Evolutionary conservation across 2,329 filamentous ascomycete species (phyloP).

Genomic region (Colletotrichum scovillei): DNA sequence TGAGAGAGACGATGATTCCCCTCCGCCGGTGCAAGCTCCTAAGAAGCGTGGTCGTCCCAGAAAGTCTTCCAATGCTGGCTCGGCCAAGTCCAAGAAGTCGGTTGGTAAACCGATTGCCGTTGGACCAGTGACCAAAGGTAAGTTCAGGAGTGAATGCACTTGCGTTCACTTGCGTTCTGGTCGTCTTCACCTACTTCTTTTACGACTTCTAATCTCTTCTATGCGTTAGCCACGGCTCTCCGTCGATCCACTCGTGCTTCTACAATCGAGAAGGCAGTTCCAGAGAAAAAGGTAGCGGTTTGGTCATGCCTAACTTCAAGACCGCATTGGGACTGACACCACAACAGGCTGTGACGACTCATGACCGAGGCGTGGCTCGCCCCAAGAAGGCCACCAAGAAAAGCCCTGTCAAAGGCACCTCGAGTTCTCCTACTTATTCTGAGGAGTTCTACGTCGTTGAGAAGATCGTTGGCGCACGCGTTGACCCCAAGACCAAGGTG

Average conservation of each 20-base stretch:
- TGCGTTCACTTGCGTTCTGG: background rate
- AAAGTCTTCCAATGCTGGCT: background rate
- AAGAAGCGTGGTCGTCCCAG: background rate
- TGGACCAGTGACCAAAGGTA: background rate
- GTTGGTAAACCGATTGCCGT: background rate
- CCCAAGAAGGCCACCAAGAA: conserved; percentile 10
- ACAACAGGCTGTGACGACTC: background rate
- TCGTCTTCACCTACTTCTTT: background rate
- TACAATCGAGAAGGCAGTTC: background rate
- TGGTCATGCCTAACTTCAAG: background rate
- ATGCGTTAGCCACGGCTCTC: background rate
- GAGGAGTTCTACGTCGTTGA: conserved; percentile 59
- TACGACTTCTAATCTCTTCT: background rate
- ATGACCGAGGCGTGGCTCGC: conserved; percentile 15
- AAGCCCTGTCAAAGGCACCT: background rate
- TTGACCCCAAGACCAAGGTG: conserved; percentile 50
- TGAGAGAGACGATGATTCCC: background rate
- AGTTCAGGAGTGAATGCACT: background rate
- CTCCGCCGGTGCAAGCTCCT: background rate
- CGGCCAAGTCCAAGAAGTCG: background rate
- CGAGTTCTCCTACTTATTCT: background rate
- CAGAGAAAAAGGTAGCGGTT: conserved; percentile 12
- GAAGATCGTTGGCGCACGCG: conserved; percentile 53
- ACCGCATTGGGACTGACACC: background rate
- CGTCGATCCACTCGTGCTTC: background rate